These are phyloP conservation scores for Scenedesmus sp. DNA, from an alignment of 163 green algal species.

Conservation along the genomic window DNA sequence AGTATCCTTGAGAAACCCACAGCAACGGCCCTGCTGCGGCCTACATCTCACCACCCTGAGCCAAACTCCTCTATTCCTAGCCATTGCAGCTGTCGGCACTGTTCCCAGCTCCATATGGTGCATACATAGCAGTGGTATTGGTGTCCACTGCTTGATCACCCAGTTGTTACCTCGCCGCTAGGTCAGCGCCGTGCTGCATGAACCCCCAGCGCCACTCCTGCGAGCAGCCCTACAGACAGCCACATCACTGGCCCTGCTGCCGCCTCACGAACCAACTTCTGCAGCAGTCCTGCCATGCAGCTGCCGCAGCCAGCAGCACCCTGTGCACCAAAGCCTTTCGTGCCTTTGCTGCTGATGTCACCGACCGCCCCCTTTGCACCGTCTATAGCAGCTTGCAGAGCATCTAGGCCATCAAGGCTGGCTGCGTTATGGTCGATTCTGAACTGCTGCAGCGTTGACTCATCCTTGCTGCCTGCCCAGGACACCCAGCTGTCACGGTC, in stretches of 20 bases:
- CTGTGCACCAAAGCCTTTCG: not conserved
- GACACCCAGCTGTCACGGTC: constrained; percentile 26
- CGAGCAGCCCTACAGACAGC: not conserved
- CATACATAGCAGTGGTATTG: too few species aligned
- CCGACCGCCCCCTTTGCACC: not conserved
- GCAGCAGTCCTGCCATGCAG: not conserved
- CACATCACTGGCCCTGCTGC: not conserved
- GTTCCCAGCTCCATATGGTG: too few species aligned
- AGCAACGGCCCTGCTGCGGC: too few species aligned
- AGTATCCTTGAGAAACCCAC: too few species aligned
- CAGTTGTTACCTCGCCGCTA: not conserved
- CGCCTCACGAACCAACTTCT: not conserved
- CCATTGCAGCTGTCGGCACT: too few species aligned
- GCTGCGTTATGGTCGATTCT: not conserved
- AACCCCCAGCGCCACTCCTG: not conserved
- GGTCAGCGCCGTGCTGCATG: not conserved
- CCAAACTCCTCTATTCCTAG: too few species aligned
- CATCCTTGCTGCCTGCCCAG: constrained; percentile 11
- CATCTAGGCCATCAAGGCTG: constrained; percentile 27
- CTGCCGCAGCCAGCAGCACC: not conserved
- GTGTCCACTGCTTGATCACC: too few species aligned
- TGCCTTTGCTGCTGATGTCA: not conserved
- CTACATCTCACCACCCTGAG: too few species aligned
- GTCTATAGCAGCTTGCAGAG: not conserved
- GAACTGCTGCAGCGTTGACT: not conserved